phyloP scores from a whole-genome alignment of 2,329 filamentous ascomycete species.

The Calonectria multiphialidica region DNA sequence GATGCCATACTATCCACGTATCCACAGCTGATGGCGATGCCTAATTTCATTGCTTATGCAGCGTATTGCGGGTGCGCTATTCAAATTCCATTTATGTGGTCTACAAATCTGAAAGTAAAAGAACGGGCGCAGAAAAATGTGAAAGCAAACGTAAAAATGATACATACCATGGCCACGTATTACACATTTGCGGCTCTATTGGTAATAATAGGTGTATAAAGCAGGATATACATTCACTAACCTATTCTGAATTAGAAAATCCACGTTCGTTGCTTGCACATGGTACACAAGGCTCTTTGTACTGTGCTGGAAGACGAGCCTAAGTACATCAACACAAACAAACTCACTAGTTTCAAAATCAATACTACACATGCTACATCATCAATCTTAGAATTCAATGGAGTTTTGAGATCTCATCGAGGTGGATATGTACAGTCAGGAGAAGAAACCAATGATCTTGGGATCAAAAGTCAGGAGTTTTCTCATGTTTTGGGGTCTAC shows the following conservation, averaged over 20 bases:
- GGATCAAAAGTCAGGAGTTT: neutral
- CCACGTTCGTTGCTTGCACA: conserved; percentile 17
- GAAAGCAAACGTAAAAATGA: conserved; percentile 30
- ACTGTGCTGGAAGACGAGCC: conserved; percentile 11
- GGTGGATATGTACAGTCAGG: conserved; percentile 13
- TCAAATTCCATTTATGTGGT: conserved; percentile 40
- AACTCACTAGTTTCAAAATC: conserved; percentile 8
- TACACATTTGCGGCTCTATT: conserved; percentile 19
- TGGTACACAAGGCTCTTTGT: conserved; percentile 7
- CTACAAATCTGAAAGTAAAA: conserved; percentile 23
- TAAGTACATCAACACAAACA: neutral
- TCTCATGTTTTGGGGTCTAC: neutral
- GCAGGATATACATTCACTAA: neutral
- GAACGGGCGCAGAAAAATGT: conserved; percentile 27
- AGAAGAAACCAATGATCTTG: conserved; percentile 23
- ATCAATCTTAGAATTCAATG: conserved; percentile 26
- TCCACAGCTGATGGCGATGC: conserved; percentile 6
- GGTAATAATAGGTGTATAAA: neutral
- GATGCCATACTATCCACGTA: conserved; percentile 2
- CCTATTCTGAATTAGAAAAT: neutral
- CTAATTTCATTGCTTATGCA: conserved; percentile 35
- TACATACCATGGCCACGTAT: conserved; percentile 19
- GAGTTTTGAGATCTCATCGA: neutral
- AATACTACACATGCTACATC: neutral
- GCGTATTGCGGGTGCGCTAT: conserved; percentile 38